Conservation (phyloP, 1,284 basidiomycete species). For the Ceratobasidium sp. region DNA sequence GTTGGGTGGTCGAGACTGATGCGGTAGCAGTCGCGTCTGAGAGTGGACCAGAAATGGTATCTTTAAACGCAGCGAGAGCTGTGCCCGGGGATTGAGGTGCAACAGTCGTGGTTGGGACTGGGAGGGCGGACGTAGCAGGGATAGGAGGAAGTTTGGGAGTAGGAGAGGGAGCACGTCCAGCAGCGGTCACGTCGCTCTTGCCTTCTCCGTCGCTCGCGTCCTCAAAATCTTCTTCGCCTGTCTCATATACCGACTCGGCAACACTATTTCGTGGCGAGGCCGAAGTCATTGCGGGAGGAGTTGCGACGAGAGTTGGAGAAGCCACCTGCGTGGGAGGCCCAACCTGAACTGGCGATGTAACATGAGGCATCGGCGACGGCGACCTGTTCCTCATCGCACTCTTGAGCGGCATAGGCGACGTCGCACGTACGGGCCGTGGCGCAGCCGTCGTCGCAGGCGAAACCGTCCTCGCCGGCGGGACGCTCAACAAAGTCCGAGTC, state of each 20-base stretch:
- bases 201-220: conserved; percentile 50
- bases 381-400: conserved; percentile 66
- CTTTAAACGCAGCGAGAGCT: conserved; percentile 24
- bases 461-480: conserved; percentile 41
- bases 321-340: neutral
- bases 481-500: conserved; percentile 24
- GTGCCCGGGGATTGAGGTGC: conserved; percentile 6
- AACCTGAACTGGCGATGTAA: neutral
- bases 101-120: neutral
- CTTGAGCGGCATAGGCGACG: conserved; percentile 62
- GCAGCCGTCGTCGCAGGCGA: conserved; percentile 41
- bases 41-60: conserved; percentile 11
- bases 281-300: conserved; percentile 39
- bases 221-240: conserved; percentile 62
- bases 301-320: neutral
- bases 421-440: conserved; percentile 32
- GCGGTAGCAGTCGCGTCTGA: conserved; percentile 40
- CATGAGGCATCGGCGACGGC: conserved; percentile 29
- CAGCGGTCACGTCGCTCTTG: conserved; percentile 23
- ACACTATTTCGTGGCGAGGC: conserved; percentile 42
- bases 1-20: conserved; percentile 48
- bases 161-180: conserved; percentile 16
- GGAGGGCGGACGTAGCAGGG: neutral
- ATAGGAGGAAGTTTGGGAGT: neutral
- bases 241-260: conserved; percentile 60